Evolutionary conservation across 2,329 filamentous ascomycete species (phyloP).

Genomic region (Penicillium brasilianum): DNA sequence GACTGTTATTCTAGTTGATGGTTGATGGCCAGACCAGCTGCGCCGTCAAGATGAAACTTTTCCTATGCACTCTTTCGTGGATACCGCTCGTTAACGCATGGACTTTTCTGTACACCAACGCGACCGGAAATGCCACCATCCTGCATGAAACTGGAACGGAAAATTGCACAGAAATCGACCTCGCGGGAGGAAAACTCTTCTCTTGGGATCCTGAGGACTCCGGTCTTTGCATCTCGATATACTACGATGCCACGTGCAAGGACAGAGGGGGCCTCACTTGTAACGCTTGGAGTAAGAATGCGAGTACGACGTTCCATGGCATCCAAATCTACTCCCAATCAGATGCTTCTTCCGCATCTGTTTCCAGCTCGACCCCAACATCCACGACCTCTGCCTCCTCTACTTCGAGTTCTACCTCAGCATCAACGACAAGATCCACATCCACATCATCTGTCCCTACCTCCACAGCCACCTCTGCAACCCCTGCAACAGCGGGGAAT

Average conservation of each 20-base stretch:
- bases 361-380: not conserved
- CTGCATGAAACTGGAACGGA: slow-evolving; percentile 9
- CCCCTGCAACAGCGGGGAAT: not conserved
- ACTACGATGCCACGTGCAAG: slow-evolving; percentile 17
- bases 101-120: slow-evolving; percentile 26
- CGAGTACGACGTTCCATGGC: not conserved
- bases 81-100: slow-evolving; percentile 17
- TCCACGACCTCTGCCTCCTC: not conserved
- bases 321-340: not conserved
- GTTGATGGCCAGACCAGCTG: not conserved
- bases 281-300: slow-evolving; percentile 4
- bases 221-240: slow-evolving; percentile 23
- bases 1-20: not conserved
- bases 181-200: slow-evolving; percentile 17
- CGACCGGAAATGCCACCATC: slow-evolving; percentile 18
- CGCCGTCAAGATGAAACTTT: not conserved
- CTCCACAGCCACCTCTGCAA: not conserved
- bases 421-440: not conserved
- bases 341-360: not conserved
- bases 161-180: slow-evolving; percentile 18
- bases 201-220: slow-evolving; percentile 24
- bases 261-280: slow-evolving; percentile 5
- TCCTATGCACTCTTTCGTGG: not conserved
- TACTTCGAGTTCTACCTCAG: not conserved
- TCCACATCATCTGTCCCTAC: not conserved